A percentile compares a stretch with the other conserved stretches of the same genome.
Conservation (phyloP, 2,329 filamentous ascomycete species). For the Diaporthe caulivora region DNA sequence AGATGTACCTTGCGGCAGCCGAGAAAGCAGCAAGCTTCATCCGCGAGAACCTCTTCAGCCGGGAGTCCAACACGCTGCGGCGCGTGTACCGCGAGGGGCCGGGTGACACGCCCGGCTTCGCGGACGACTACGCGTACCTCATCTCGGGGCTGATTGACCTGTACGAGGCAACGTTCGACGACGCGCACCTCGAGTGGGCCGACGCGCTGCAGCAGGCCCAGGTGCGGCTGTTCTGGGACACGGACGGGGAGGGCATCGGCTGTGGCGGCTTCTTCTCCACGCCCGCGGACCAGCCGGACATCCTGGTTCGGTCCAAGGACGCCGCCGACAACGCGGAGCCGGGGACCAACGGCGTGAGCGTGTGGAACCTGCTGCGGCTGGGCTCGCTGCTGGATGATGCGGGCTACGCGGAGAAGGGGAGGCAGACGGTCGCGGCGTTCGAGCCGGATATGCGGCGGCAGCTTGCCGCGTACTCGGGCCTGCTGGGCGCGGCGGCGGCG, state of each 20-base stretch:
- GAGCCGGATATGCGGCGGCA: slow-evolving; percentile 89
- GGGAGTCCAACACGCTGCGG: slow-evolving; percentile 70
- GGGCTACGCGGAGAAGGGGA: slow-evolving; percentile 71
- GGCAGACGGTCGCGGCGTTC: slow-evolving; percentile 81
- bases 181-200: slow-evolving; percentile 80
- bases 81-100: slow-evolving; percentile 78
- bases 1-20: slow-evolving; percentile 72
- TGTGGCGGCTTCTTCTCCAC: slow-evolving; percentile 77
- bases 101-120: slow-evolving; percentile 77
- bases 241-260: slow-evolving; percentile 56
- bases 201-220: slow-evolving; percentile 82
- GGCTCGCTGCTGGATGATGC: slow-evolving; percentile 75
- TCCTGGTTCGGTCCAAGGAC: slow-evolving; percentile 86
- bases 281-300: slow-evolving; percentile 68
- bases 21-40: slow-evolving; percentile 78
- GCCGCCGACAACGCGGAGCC: slow-evolving; percentile 91
- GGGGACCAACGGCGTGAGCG: slow-evolving; percentile 83
- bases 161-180: slow-evolving; percentile 83
- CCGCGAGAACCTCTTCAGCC: slow-evolving; percentile 77
- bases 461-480: slow-evolving; percentile 56
- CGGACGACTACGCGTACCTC: slow-evolving; percentile 90
- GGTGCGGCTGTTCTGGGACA: slow-evolving; percentile 79
- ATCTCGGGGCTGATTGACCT: slow-evolving; percentile 83
- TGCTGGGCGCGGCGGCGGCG: slow-evolving; percentile 20
- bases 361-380: slow-evolving; percentile 82